phyloP scores from a whole-genome alignment of 2,329 filamentous ascomycete species.

The Penicillium hesseltinei region DNA sequence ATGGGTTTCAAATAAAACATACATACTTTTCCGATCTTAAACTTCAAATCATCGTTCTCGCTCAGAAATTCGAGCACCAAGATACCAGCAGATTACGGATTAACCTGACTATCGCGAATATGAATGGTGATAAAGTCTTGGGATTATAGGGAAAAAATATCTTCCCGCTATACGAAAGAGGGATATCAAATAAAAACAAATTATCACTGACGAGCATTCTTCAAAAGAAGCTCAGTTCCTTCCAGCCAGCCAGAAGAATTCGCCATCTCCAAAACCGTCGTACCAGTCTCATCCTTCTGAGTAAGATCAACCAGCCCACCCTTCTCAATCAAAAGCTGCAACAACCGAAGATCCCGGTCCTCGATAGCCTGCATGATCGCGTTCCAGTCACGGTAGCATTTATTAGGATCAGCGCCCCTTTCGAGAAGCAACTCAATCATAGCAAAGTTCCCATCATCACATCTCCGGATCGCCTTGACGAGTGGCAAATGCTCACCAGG shows the following conservation, averaged over 20 bases:
- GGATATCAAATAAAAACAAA: not conserved
- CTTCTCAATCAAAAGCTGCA: constrained; percentile 53
- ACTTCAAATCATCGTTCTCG: too few relatives aligned
- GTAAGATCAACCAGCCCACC: constrained; percentile 51
- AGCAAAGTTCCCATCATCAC: constrained; percentile 55
- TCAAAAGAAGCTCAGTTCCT: constrained; percentile 49
- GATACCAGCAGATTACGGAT: too few relatives aligned
- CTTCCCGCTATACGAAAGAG: not conserved
- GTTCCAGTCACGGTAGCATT: constrained; percentile 65
- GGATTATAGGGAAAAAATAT: not conserved
- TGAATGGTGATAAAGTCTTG: not conserved
- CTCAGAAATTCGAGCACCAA: too few relatives aligned
- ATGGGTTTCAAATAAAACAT: too few relatives aligned
- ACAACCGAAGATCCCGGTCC: constrained; percentile 57
- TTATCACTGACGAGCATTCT: constrained; percentile 7
- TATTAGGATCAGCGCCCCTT: constrained; percentile 66
- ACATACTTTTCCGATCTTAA: too few relatives aligned
- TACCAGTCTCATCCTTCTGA: constrained; percentile 54
- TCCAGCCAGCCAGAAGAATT: constrained; percentile 59
- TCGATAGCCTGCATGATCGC: constrained; percentile 65
- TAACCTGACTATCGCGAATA: too few relatives aligned
- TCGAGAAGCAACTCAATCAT: constrained; percentile 63
- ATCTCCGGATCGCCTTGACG: constrained; percentile 65
- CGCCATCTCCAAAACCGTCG: constrained; percentile 58
- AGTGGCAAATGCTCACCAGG: constrained; percentile 70